Evolutionary conservation across 495 filamentous ascomycete genomes (phyloP).

Genomic region (Penicillium psychrofluorescens): DNA sequence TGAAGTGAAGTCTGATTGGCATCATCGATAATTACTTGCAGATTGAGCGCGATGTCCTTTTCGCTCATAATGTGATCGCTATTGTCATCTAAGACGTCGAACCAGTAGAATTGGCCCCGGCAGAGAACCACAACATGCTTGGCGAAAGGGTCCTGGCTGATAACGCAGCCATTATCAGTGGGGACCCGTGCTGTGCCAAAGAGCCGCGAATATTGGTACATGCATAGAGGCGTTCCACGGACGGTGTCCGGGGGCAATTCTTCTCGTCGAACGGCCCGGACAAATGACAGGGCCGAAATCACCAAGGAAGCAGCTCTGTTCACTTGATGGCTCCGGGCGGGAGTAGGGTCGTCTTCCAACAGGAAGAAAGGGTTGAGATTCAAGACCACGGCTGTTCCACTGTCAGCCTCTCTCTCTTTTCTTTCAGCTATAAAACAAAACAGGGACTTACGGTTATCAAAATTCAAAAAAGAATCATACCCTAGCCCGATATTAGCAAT

Average conservation of each 20-base stretch:
- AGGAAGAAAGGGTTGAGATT: conserved; percentile 98
- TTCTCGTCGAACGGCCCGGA: conserved; percentile 85
- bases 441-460: conserved; percentile 65
- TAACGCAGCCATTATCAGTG: conserved; percentile 91
- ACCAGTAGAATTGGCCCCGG: conserved; percentile 98
- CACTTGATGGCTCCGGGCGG: conserved; percentile 91
- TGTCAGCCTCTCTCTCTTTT: conserved; percentile 2
- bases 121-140: conserved; percentile 94
- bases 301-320: conserved; percentile 89
- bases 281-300: conserved; percentile 84
- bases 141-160: conserved; percentile 81
- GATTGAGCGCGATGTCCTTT: conserved; percentile 84
- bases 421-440: background rate
- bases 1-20: conserved; percentile 82
- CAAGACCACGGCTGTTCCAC: conserved; percentile 65
- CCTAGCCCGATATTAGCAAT: conserved; percentile 42
- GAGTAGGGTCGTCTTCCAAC: conserved; percentile 94
- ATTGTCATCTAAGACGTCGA: conserved; percentile 92
- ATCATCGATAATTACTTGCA: conserved; percentile 88
- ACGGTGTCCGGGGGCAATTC: conserved; percentile 88
- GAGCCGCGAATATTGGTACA: conserved; percentile 96
- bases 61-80: conserved; percentile 96
- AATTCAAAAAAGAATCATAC: conserved; percentile 99
- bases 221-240: conserved; percentile 76
- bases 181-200: conserved; percentile 95